A percentile compares a stretch with the other conserved stretches of the same genome.
Conservation (phyloP, 2,329 filamentous ascomycete species). For the Sporothrix mexicana region DNA sequence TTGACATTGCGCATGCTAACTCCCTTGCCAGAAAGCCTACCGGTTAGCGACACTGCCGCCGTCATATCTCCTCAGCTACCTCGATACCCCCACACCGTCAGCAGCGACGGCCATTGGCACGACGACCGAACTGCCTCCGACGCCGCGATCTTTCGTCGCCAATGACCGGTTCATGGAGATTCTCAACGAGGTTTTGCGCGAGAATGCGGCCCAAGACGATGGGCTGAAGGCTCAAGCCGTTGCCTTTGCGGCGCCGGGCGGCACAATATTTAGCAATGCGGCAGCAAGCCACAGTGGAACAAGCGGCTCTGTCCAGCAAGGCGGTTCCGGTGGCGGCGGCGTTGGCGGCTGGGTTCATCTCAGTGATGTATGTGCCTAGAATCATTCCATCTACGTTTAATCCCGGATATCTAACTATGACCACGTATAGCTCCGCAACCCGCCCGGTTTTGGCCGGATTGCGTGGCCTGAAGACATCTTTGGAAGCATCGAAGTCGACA, state of each 20-base stretch:
- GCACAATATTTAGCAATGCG: constrained; percentile 55
- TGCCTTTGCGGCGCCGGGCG: constrained; percentile 65
- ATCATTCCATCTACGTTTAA: background rate
- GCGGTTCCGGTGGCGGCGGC: constrained; percentile 65
- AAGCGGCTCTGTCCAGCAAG: constrained; percentile 57
- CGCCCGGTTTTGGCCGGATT: constrained; percentile 70
- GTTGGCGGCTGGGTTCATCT: constrained; percentile 69
- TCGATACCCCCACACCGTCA: constrained; percentile 63
- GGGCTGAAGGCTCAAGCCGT: constrained; percentile 55
- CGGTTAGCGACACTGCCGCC: constrained; percentile 53
- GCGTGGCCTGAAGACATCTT: constrained; percentile 74
- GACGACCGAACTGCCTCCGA: constrained; percentile 64
- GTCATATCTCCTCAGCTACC: constrained; percentile 63
- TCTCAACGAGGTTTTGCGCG: constrained; percentile 45
- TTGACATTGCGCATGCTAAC: background rate
- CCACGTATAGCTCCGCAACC: constrained; percentile 56
- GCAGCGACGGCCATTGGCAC: constrained; percentile 63
- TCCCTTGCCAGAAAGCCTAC: constrained; percentile 61
- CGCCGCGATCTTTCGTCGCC: constrained; percentile 63
- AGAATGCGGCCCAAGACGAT: constrained; percentile 40
- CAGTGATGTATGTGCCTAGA: constrained; percentile 53
- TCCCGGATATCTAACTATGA: background rate
- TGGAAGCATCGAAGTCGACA: constrained; percentile 69
- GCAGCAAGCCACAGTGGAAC: constrained; percentile 62
- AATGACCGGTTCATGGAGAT: constrained; percentile 62